These are phyloP conservation scores for Tanozyma kutaoensis DNA, from an alignment of 805 yeast species.

Conservation along the genomic window DNA sequence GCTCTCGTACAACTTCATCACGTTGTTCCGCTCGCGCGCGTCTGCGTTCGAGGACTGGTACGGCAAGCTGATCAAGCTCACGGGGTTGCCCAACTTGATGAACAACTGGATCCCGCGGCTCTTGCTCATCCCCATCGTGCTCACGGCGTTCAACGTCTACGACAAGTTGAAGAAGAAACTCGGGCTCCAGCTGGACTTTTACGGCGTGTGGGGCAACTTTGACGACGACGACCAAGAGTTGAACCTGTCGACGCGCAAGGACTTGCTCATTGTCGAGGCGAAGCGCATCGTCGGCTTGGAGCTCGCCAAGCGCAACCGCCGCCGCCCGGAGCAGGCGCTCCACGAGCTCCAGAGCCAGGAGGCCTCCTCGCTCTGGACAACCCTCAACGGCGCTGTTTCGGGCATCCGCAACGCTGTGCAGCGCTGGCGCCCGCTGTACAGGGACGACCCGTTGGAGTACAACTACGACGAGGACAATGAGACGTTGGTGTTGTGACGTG, in stretches of 20 bases:
- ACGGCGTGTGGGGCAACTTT: constrained; percentile 25
- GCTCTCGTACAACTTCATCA: constrained; percentile 64
- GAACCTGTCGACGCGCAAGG: constrained; percentile 13
- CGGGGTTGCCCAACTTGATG: constrained; percentile 59
- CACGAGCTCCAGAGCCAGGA: no score
- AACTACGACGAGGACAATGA: constrained; percentile 22
- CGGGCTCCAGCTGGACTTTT: constrained; percentile 23
- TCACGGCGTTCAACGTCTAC: constrained; percentile 55
- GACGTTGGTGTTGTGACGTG: constrained; percentile 16
- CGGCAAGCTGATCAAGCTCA: constrained; percentile 62
- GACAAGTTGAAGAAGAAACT: constrained; percentile 36
- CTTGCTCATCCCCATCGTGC: constrained; percentile 52
- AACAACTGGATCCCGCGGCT: constrained; percentile 70
- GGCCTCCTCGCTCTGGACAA: constrained; percentile 11
- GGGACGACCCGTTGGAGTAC: constrained; percentile 17
- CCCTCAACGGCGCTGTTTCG: constrained; percentile 11
- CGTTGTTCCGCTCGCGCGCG: constrained; percentile 39
- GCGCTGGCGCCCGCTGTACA: constrained; percentile 5
- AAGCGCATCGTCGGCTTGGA: constrained; percentile 26
- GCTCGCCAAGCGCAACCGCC: constrained; percentile 13
- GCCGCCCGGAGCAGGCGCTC: constrained; percentile 5
- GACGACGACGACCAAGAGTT: constrained; percentile 17
- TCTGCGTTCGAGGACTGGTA: constrained; percentile 58
- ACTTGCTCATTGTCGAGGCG: constrained; percentile 27
- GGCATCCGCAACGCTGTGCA: constrained; percentile 10